phyloP scores from a whole-genome alignment of 257 asterid species.

The Leptodermis oblonga region DNA sequence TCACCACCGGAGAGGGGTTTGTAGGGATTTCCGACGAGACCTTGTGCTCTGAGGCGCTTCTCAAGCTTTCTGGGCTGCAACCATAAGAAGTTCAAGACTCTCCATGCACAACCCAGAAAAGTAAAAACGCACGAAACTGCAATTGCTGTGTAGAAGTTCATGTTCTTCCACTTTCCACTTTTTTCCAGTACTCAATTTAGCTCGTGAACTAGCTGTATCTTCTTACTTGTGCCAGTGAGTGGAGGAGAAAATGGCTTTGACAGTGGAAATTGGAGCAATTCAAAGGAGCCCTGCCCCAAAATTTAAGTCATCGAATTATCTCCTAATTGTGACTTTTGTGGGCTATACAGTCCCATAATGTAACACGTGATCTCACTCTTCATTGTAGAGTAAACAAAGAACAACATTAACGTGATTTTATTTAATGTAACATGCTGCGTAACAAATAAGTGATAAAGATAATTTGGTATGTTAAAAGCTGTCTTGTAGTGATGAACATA shows the following conservation, averaged over 20 bases:
- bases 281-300: no score
- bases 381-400: no score
- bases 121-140: constrained; percentile 1
- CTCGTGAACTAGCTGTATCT: background rate
- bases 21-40: constrained; percentile 14
- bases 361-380: no score
- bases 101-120: constrained; percentile 7
- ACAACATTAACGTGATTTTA: no score
- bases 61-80: constrained; percentile 13
- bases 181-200: background rate
- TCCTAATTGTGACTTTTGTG: no score
- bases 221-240: background rate
- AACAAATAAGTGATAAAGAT: no score
- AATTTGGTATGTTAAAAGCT: no score
- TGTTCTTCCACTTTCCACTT: no score
- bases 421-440: no score
- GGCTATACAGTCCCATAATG: no score
- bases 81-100: constrained; percentile 11
- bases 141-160: background rate
- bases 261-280: background rate
- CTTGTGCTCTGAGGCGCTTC: constrained; percentile 7
- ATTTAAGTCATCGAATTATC: no score
- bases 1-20: constrained; percentile 10
- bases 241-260: background rate
- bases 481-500: no score